A percentile compares a stretch with the other conserved stretches of the same genome.
These are phyloP conservation scores for Globisporangium rhizosaccharum DNA, from an alignment of 352 stramenopile genomes.

Conservation along the genomic window DNA sequence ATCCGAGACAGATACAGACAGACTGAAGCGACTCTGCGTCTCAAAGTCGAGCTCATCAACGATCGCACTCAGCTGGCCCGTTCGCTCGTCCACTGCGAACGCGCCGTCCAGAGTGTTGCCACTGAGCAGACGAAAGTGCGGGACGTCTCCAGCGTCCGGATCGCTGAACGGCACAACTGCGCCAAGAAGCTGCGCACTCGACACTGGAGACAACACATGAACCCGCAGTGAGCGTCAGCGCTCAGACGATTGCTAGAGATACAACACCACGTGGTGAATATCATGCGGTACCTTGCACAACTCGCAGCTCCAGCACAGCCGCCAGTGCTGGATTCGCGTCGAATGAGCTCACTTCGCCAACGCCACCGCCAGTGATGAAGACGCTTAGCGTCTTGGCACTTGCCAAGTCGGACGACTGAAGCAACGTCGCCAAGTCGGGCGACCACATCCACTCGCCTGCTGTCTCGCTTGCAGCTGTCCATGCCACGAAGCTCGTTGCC, in stretches of 20 bases:
- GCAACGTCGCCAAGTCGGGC: slow-evolving; percentile 23
- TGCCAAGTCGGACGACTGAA: slow-evolving; percentile 2
- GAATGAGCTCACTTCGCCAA: slow-evolving; percentile 45
- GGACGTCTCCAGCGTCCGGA: background rate
- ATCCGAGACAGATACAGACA: slow-evolving; percentile 5
- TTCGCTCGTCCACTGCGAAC: slow-evolving; percentile 1
- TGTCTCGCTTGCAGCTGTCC: slow-evolving; percentile 20
- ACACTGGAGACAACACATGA: slow-evolving; percentile 2
- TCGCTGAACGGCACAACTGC: slow-evolving; percentile 6
- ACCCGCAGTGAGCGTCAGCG: too few species aligned
- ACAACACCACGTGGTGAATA: background rate
- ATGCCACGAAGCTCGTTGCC: slow-evolving; percentile 20
- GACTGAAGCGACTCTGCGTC: background rate
- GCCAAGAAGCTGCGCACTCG: background rate
- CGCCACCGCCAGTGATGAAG: slow-evolving; percentile 35
- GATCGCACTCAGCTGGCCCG: slow-evolving; percentile 5
- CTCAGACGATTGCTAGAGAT: background rate
- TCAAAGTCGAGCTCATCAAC: slow-evolving; percentile 9
- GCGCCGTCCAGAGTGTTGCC: slow-evolving; percentile 1
- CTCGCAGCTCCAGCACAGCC: slow-evolving; percentile 29
- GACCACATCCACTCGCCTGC: slow-evolving; percentile 23
- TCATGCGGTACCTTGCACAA: slow-evolving; percentile 26
- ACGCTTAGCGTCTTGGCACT: slow-evolving; percentile 10
- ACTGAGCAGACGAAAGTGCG: slow-evolving; percentile 3
- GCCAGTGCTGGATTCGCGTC: slow-evolving; percentile 18